Percentiles rank a stretch among this genome's conserved stretches.
Conservation (phyloP, 306 rosid genomes). For the Corylus heterophylla region DNA sequence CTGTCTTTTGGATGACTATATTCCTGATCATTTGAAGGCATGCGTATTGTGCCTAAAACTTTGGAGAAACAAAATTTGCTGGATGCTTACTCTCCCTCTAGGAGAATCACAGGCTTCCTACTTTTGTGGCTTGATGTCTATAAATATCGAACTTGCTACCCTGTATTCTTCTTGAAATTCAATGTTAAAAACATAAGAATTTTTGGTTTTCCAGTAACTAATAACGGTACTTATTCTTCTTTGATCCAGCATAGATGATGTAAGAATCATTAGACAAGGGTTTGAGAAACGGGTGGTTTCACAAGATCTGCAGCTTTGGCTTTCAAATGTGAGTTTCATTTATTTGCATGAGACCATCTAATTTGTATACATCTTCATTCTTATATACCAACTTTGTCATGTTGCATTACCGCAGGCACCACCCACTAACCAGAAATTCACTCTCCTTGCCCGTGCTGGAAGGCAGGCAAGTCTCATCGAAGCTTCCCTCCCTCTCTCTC, state of each 20-base stretch:
- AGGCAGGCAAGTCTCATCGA: conserved; percentile 62
- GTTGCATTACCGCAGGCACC: conserved; percentile 58
- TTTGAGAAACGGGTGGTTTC: conserved; percentile 96
- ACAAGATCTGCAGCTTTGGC: conserved; percentile 85
- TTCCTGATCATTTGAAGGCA: background rate
- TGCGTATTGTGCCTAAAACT: background rate
- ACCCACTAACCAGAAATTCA: conserved; percentile 59
- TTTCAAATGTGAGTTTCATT: conserved; percentile 74
- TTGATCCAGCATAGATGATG: conserved; percentile 62
- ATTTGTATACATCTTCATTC: background rate
- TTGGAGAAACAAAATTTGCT: background rate
- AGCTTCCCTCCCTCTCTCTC: background rate
- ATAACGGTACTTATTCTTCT: conserved; percentile 5
- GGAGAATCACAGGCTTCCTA: background rate
- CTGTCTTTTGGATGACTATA: no score
- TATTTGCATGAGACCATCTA: background rate
- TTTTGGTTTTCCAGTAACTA: background rate
- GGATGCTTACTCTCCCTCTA: background rate
- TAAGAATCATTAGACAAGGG: conserved; percentile 80
- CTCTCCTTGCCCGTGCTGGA: conserved; percentile 95
- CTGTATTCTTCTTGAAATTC: background rate
- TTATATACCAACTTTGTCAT: conserved; percentile 10
- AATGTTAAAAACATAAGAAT: background rate
- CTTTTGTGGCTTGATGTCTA: background rate
- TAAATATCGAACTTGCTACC: background rate